Conservation (phyloP, 2,329 filamentous ascomycete genomes). For the Chaetomium sp. region DNA sequence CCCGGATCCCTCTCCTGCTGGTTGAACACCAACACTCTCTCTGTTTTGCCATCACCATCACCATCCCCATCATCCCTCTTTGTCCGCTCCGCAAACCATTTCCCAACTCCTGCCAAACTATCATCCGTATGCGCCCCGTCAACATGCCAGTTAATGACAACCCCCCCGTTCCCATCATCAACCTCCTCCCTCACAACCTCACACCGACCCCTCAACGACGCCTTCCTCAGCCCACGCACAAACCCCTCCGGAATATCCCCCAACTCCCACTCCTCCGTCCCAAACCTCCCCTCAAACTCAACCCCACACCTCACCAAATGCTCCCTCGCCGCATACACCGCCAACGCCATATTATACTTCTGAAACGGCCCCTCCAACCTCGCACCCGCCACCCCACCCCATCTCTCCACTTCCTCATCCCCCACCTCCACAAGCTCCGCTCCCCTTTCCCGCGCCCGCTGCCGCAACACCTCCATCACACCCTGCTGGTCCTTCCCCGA, state of each 20-base stretch:
- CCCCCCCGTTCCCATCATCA: slow-evolving; percentile 33
- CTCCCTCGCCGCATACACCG: slow-evolving; percentile 48
- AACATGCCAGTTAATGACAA: slow-evolving; percentile 62
- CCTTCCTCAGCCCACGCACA: slow-evolving; percentile 56
- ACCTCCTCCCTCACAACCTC: slow-evolving; percentile 47
- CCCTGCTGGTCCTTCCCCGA: slow-evolving; percentile 8
- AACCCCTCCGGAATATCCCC: slow-evolving; percentile 47
- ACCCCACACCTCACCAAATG: slow-evolving; percentile 41
- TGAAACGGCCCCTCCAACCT: slow-evolving; percentile 47
- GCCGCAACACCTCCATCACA: slow-evolving; percentile 26
- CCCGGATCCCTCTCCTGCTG: slow-evolving; percentile 78
- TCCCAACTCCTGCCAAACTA: slow-evolving; percentile 67
- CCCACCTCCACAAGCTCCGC: slow-evolving; percentile 38
- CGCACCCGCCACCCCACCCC: slow-evolving; percentile 36
- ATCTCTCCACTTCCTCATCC: slow-evolving; percentile 33
- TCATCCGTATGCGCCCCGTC: slow-evolving; percentile 87
- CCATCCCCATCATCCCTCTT: neutral
- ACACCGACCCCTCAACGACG: slow-evolving; percentile 69
- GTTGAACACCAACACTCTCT: slow-evolving; percentile 72
- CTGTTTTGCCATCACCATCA: slow-evolving; percentile 17
- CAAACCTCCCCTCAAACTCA: slow-evolving; percentile 18
- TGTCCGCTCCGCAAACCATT: slow-evolving; percentile 60
- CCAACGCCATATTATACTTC: slow-evolving; percentile 53
- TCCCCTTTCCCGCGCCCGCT: slow-evolving; percentile 52
- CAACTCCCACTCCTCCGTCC: slow-evolving; percentile 11